phyloP scores from a whole-genome alignment of 805 yeast genomes.

The Teunomyces atbi region DNA sequence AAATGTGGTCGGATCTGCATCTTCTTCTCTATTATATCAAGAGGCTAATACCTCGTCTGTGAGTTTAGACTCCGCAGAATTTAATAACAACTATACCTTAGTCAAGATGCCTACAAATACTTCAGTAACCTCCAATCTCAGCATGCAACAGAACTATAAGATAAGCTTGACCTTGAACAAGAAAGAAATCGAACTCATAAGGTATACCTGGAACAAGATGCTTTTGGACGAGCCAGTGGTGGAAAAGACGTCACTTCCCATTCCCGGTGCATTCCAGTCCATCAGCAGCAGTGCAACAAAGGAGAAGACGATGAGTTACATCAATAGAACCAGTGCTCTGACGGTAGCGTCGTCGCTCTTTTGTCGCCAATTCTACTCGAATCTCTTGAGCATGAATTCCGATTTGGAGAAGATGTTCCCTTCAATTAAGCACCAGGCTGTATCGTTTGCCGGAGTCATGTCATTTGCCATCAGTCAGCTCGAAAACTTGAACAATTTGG shows the following conservation, averaged over 20 bases:
- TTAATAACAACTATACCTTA: conserved; percentile 14
- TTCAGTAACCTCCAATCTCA: conserved; percentile 13
- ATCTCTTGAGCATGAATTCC: conserved; percentile 60
- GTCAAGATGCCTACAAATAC: conserved; percentile 15
- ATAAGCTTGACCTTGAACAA: conserved; percentile 20
- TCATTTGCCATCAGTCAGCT: conserved; percentile 64
- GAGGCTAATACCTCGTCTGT: conserved; percentile 4
- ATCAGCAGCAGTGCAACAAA: conserved; percentile 6
- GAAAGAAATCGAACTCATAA: conserved; percentile 43
- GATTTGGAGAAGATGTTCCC: conserved; percentile 66
- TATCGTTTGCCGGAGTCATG: conserved; percentile 75
- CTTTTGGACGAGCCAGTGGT: conserved; percentile 33
- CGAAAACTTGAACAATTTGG: conserved; percentile 56
- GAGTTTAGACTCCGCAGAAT: conserved; percentile 4
- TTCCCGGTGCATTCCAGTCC: conserved; percentile 41
- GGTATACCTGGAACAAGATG: conserved; percentile 47
- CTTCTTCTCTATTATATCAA: neutral
- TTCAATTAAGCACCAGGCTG: conserved; percentile 73
- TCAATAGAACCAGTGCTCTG: conserved; percentile 13
- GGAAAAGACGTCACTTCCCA: conserved; percentile 8
- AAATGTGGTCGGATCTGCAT: conserved; percentile 1
- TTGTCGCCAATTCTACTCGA: conserved; percentile 74
- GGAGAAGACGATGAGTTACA: conserved; percentile 12
- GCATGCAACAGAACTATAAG: conserved; percentile 14
- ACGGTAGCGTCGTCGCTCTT: conserved; percentile 51